Conservation (phyloP, 768 basidiomycete species). For the Pleurotus citrinopileatus region DNA sequence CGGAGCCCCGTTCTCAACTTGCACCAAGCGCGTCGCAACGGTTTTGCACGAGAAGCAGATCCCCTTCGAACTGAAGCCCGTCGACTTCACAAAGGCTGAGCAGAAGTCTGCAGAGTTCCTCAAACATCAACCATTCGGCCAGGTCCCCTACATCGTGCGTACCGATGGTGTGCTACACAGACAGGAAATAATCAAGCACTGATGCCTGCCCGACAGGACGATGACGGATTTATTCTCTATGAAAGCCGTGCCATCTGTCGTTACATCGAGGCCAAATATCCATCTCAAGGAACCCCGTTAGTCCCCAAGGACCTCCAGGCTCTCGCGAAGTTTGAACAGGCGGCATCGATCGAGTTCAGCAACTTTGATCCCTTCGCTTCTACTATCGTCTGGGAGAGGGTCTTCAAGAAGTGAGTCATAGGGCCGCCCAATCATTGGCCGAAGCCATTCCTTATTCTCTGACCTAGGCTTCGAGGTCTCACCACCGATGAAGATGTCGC, state of each 20-base stretch:
- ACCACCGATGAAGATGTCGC: conserved; percentile 29
- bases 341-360: conserved; percentile 45
- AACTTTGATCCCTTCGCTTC: conserved; percentile 52
- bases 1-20: conserved; percentile 36
- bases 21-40: conserved; percentile 48
- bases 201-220: conserved; percentile 32
- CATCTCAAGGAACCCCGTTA: conserved; percentile 44
- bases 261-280: conserved; percentile 58
- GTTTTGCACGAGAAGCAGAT: conserved; percentile 55
- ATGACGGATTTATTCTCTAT: conserved; percentile 64
- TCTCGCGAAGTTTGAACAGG: conserved; percentile 49
- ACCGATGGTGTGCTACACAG: not conserved
- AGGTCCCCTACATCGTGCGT: conserved; percentile 54
- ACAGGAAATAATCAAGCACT: not conserved
- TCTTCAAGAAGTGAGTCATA: conserved; percentile 45
- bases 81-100: conserved; percentile 42
- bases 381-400: conserved; percentile 41
- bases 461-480: conserved; percentile 19
- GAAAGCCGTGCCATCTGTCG: conserved; percentile 61
- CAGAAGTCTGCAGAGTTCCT: conserved; percentile 45
- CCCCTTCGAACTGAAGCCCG: conserved; percentile 45
- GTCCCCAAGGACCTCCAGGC: conserved; percentile 39
- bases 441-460: not conserved
- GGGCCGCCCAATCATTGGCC: not conserved
- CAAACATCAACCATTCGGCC: conserved; percentile 60